Evolutionary conservation across 2,329 filamentous ascomycete species (phyloP), one percentile per base, ranked within the genome.

Genomic region (Monosporascus sp.): DNA sequence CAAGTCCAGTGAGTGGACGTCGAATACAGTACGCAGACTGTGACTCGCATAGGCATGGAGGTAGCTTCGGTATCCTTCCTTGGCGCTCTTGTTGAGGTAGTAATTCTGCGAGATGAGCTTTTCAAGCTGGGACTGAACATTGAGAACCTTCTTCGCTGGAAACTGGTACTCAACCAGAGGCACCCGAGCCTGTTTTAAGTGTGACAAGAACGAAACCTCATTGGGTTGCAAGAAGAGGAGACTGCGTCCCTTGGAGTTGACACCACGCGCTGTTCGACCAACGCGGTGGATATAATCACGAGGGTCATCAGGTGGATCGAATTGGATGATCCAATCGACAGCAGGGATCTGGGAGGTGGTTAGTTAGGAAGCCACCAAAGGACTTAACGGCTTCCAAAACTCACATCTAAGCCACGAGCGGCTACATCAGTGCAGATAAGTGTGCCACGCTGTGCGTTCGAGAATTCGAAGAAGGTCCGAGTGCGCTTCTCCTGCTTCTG

Each of bases 401-500:
- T 70, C 72, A 87, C 84, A 79, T 97, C 94, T 48, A 99, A 81
- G 37, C 94, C 94, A 77, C 94, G 81, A 3, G 94, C 94, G 46
- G 94, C 94, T 58, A 99, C 94, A 66, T 99, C 94, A 0, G 94
- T 99, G 74, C 92, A 97, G 62, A 99, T 94, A 51, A 99, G 74
- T 1, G 89, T 96, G 24, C 93, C 94, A 60, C 88, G 84, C 60
- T 85, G 86, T 5, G 67, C 87, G 65, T 92, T 91, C 67, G 84
- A 87, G 70, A 99, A 99, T 70, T 97, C 93, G 71, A 97, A 99
- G 71, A 99, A 99, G 1, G 91, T 96, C 68, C 95, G 96, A 24
- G 94, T 99, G n/a, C 94, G 89, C 72, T 96, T 96, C 73, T 97
- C 91, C 73, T 99, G 94, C 74, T 99, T 99, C 74, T 96, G 91